These are phyloP conservation scores for Neurospora intermedia DNA, from an alignment of 495 filamentous ascomycete species.

Conservation along the genomic window DNA sequence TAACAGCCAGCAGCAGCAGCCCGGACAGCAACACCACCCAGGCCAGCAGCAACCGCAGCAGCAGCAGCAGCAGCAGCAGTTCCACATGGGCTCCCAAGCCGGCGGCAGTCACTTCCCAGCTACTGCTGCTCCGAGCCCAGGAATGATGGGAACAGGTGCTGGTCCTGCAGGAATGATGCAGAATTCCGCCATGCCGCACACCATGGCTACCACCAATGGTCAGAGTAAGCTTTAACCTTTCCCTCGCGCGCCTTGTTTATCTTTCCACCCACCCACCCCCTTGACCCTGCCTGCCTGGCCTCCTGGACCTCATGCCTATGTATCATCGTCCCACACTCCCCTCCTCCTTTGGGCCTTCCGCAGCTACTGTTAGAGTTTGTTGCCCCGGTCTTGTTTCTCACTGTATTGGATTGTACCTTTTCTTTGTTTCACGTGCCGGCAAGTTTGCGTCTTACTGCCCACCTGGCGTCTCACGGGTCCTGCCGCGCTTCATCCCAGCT, in stretches of 20 bases:
- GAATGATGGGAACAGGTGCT: slow-evolving; percentile 35
- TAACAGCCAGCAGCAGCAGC: slow-evolving; percentile 30
- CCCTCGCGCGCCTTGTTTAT: slow-evolving; percentile 10
- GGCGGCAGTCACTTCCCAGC: slow-evolving; percentile 25
- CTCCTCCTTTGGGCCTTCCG: slow-evolving; percentile 5
- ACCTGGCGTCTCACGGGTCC: neutral
- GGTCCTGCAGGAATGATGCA: slow-evolving; percentile 44
- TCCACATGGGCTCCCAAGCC: slow-evolving; percentile 33
- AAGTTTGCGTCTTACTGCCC: neutral
- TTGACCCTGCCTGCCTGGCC: neutral
- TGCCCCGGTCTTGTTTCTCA: slow-evolving; percentile 1
- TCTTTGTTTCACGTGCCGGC: neutral
- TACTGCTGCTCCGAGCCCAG: slow-evolving; percentile 26
- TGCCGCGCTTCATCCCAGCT: neutral
- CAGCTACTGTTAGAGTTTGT: slow-evolving; percentile 2
- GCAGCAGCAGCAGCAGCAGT: slow-evolving; percentile 30
- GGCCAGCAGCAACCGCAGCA: slow-evolving; percentile 18
- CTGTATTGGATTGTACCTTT: neutral
- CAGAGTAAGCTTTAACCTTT: slow-evolving; percentile 32
- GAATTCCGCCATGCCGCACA: slow-evolving; percentile 39
- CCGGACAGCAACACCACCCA: slow-evolving; percentile 11
- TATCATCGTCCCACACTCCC: slow-evolving; percentile 1
- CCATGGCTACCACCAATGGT: slow-evolving; percentile 35
- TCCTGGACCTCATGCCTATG: slow-evolving; percentile 1
- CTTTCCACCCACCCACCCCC: neutral